Conservation (phyloP, 345 rosid genomes). For the Rhizophora apiculata region DNA sequence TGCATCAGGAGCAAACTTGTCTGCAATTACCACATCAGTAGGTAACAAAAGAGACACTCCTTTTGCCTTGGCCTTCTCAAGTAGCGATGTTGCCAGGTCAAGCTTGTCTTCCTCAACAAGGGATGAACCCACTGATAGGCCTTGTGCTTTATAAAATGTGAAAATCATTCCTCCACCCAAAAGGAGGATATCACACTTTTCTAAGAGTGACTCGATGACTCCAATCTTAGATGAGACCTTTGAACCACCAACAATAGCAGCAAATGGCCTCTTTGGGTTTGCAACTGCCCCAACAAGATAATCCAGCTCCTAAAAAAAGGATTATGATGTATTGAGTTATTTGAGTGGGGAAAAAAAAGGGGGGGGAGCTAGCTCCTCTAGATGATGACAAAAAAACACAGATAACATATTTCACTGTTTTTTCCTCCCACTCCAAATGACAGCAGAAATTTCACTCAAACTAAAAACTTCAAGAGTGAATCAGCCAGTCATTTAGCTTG, state of each 20-base stretch:
- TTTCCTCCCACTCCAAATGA: too few relatives aligned
- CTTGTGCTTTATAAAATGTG: slow-evolving; percentile 98
- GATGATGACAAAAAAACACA: neutral
- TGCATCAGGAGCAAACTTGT: slow-evolving; percentile 93
- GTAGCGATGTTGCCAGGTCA: slow-evolving; percentile 69
- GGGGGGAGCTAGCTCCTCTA: neutral
- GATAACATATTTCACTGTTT: too few relatives aligned
- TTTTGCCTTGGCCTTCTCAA: slow-evolving; percentile 85
- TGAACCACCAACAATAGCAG: slow-evolving; percentile 93
- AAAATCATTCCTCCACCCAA: slow-evolving; percentile 99
- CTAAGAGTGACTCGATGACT: slow-evolving; percentile 87
- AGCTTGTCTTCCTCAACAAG: slow-evolving; percentile 96
- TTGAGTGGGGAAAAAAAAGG: neutral
- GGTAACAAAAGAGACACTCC: slow-evolving; percentile 87
- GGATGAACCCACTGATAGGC: slow-evolving; percentile 73
- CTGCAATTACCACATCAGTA: slow-evolving; percentile 79
- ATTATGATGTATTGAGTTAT: slow-evolving; percentile 1
- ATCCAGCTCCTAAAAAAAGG: slow-evolving; percentile 66
- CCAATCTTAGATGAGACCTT: slow-evolving; percentile 94
- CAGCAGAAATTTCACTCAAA: too few relatives aligned
- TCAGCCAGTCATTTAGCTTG: neutral
- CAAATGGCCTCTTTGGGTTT: slow-evolving; percentile 89
- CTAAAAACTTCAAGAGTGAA: neutral
- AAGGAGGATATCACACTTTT: slow-evolving; percentile 69
- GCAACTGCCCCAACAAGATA: slow-evolving; percentile 96